Percentiles rank a stretch among this genome's conserved stretches.
These are phyloP conservation scores for Cymbopogon citratus DNA, from an alignment of 176 grass and related monocot species.

Conservation along the genomic window DNA sequence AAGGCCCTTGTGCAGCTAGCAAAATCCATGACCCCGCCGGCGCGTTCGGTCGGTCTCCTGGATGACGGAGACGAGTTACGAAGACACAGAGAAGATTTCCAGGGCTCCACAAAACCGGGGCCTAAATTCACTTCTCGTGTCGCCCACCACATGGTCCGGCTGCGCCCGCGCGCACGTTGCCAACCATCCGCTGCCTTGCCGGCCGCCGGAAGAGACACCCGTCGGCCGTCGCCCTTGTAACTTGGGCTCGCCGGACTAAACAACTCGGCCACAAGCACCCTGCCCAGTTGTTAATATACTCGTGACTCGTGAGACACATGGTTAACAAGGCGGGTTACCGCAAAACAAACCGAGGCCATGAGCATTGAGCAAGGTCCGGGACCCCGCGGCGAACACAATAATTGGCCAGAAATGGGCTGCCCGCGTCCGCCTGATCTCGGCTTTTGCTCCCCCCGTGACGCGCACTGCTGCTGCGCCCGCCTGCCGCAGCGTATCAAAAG, in stretches of 20 bases:
- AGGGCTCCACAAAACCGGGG: slow-evolving; percentile 7
- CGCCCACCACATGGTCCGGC: slow-evolving; percentile 1
- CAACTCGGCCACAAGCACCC: background rate
- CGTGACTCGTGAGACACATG: background rate
- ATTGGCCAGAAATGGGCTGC: background rate
- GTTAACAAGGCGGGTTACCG: background rate
- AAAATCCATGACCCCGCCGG: background rate
- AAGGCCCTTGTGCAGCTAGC: background rate
- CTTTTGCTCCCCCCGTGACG: background rate
- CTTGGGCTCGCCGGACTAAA: slow-evolving; percentile 20
- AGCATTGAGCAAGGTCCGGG: background rate
- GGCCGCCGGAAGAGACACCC: background rate
- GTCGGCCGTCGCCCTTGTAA: background rate
- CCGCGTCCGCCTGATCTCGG: no score
- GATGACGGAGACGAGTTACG: background rate
- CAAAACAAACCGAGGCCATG: background rate
- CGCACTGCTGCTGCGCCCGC: background rate
- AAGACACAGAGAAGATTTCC: background rate
- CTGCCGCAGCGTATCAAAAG: slow-evolving; percentile 10
- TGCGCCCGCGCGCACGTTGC: background rate
- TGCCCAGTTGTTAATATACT: background rate
- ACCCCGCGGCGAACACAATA: background rate
- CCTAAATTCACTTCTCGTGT: background rate
- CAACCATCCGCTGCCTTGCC: background rate
- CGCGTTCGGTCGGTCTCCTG: no score